Base-by-base conservation (phyloP, 1,284 basidiomycete genomes). In the Trametes polyzona region DNA sequence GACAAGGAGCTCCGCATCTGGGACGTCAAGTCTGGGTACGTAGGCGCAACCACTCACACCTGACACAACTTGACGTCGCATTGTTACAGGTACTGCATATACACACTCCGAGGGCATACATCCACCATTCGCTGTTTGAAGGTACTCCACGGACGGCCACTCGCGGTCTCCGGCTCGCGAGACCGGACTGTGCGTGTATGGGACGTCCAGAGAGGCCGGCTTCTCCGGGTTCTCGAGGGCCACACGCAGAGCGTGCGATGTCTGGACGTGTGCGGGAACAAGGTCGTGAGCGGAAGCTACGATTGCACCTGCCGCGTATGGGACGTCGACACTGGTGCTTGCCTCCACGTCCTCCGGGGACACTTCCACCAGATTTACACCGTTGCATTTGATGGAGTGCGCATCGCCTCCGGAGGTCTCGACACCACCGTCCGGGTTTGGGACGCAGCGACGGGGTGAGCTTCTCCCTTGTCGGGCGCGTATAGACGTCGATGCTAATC, bases 361-460 rank as follows among this genome's bases (percentile, higher is more conserved):
- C 96, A 99, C 72, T 86, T 88, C 61, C 89, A 93, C 69, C 92
- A 96, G 74, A 92, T 99, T 36, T 98, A 98, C 70, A 88, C 91
- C 0, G 90, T 98, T 21, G 94, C 95, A 0, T 98, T 95, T 64
- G 95, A 98, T 69, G 96, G 96, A 1, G 76, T 85, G 23, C 79
- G 86, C 26, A 83, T 98, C 32, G 94, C 91, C 0, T 93, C 93
- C 5, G 96, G 96, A 2, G 92, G 91, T 39, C 77, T 98, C 65
- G 95, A 98, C 67, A 95, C 93, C 16, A 95, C 92, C 0, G 93
- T 98, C 10, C 80, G 94, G 10, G 84, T 97, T 1, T 96, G 95
- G 95, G 86, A 90, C 64, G 90, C 91, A 0, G 74, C 78, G 4
- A 86, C 87, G 35, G 95, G 93, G 91, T 93, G 67, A 59, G 79